These are phyloP conservation scores for Neoascochyta sp. DNA, from an alignment of 2,329 filamentous ascomycete species.

Conservation along the genomic window DNA sequence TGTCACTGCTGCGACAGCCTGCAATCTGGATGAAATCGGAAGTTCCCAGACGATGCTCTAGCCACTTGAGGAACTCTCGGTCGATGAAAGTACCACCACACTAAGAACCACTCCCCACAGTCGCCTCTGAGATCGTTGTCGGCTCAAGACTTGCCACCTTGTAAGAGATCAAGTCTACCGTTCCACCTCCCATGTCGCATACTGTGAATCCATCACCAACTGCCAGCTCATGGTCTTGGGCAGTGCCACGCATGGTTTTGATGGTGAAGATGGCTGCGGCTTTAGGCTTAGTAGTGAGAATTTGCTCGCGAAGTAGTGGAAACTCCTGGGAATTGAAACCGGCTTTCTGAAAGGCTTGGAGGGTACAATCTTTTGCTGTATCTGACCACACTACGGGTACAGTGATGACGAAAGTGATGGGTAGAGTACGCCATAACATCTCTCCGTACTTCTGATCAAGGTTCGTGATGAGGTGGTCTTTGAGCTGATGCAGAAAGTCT, in stretches of 20 bases:
- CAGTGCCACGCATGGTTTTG: constrained; percentile 6
- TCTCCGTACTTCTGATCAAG: constrained; percentile 19
- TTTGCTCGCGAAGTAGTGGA: constrained; percentile 3
- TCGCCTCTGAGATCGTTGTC: constrained; percentile 17
- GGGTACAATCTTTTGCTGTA: constrained; percentile 15
- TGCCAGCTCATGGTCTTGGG: constrained; percentile 10
- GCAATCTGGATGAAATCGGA: constrained; percentile 18
- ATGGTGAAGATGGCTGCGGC: constrained; percentile 28
- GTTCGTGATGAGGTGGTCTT: constrained; percentile 17
- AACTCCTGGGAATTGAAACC: constrained; percentile 17
- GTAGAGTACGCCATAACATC: constrained; percentile 14
- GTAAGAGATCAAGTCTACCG: constrained; percentile 30
- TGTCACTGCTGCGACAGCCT: constrained; percentile 7
- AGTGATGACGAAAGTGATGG: constrained; percentile 20
- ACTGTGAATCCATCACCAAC: constrained; percentile 23
- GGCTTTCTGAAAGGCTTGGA: constrained; percentile 15
- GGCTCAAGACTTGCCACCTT: constrained; percentile 8
- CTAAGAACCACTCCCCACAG: constrained; percentile 21
- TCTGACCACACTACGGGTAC: constrained; percentile 29
- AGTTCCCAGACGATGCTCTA: constrained; percentile 20
- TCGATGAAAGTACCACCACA: constrained; percentile 31
- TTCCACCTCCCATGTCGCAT: constrained; percentile 32
- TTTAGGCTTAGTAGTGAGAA: constrained; percentile 21
- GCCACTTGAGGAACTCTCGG: constrained; percentile 16
- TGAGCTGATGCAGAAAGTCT: constrained; percentile 24